Base-by-base conservation (phyloP, 768 basidiomycete species). In the Termitomyces heimii region DNA sequence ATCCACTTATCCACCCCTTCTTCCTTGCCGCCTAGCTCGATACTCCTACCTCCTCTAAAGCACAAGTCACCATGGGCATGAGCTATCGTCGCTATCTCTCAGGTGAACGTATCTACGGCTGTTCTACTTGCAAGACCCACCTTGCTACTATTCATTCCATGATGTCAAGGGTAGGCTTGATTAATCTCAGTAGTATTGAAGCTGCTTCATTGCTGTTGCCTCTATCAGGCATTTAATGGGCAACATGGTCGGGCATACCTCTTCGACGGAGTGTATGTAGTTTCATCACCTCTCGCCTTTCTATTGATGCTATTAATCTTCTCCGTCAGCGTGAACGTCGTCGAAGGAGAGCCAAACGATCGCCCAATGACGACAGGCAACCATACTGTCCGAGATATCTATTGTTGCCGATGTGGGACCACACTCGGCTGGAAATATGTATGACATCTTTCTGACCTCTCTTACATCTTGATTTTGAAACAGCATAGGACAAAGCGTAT, bases 401-500 rank as follows among this genome's bases (percentile, higher is more conserved):
- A 83, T 72, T 99, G 96, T 73, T 75, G 79, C 78, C 96, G 95
- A 71, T 99, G 96, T 72, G 82, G 84, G 58, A 82, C 82, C 50
- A 83, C 80, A 18, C 80, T 99, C 32, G 96, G 96, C 55, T 98
- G 97, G 96, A 98, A 98, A 94, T 99, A 99, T 71, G 97, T 92
- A 69, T 71, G 87, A 76, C 16, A n/a, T 18, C 44, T 39, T 47
- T 63, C 6, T 32, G 20, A 53, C n/a, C 13, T 31, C 3, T 44
- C n/a, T 43, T 39, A 40, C 35, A 50, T 59, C 61, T 57, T 44
- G 37, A 47, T 53, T 63, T 44, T 58, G 34, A 52, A n/a, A 47
- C 51, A 20, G 51, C 49, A n/a, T 66, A 97, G 96, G 96, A 97
- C 71, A 84, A 84, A 56, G 96, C 96, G 16, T 97, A 86, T 68